These are phyloP conservation scores for Venturia pyrina DNA, from an alignment of 2,329 filamentous ascomycete genomes.

Conservation along the genomic window DNA sequence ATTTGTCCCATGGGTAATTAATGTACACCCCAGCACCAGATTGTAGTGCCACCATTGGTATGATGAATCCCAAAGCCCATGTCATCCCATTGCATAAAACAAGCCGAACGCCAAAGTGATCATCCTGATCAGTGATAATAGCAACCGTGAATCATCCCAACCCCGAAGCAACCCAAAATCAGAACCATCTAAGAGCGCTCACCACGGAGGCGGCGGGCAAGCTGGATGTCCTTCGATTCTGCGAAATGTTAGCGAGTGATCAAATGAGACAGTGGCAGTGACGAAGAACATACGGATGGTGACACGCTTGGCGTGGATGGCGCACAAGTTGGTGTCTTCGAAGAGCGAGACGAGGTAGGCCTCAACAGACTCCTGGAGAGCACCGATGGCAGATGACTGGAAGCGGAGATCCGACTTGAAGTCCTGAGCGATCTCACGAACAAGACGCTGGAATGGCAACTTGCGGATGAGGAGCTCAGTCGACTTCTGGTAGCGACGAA, in stretches of 20 bases:
- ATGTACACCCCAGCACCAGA: constrained; percentile 12
- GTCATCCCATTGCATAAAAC: constrained; percentile 5
- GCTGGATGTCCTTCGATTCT: constrained; percentile 96
- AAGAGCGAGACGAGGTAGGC: constrained; percentile 95
- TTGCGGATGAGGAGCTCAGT: constrained; percentile 79
- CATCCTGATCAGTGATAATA: constrained; percentile 8
- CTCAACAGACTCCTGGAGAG: constrained; percentile 91
- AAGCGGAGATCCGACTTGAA: constrained; percentile 69
- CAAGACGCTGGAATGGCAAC: constrained; percentile 69
- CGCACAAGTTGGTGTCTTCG: constrained; percentile 90
- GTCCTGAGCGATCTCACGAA: constrained; percentile 62
- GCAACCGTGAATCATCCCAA: constrained; percentile 43
- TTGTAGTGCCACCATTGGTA: constrained; percentile 6
- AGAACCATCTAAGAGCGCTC: constrained; percentile 40
- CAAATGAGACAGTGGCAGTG: constrained; percentile 1
- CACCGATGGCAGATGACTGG: constrained; percentile 91
- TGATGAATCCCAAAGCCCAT: constrained; percentile 2
- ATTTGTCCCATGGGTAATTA: constrained; percentile 11
- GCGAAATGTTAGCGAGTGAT: constrained; percentile 9
- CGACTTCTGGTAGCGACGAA: constrained; percentile 78
- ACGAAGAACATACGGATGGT: constrained; percentile 52
- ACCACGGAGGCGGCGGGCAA: constrained; percentile 54
- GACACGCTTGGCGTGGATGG: constrained; percentile 91
- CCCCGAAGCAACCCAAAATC: constrained; percentile 66
- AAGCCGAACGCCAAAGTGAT: constrained; percentile 3